Base-by-base conservation (phyloP, 2,329 filamentous ascomycete genomes). In the Aspergillus brasiliensis region DNA sequence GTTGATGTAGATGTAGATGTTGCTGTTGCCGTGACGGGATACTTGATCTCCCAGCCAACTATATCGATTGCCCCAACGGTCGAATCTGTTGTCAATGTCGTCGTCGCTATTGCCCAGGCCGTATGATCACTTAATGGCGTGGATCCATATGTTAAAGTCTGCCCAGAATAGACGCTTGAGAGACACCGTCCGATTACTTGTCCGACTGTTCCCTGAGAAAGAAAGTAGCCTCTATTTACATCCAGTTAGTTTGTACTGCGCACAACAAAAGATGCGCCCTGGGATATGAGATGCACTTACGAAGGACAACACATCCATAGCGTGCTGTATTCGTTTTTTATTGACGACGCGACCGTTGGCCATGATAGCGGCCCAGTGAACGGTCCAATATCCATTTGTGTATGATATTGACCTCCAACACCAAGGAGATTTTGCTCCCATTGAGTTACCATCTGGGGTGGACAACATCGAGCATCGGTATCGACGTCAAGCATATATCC, bases 401-500 rank as follows among this genome's bases (percentile, higher is more conserved):
- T 60, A 5, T 51, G 53, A 23, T 53, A n/a, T 31, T n/a, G 3
- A 19, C 40, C 48, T 47, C 57, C 51, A 6, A 5, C 21, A 3
- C 51, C 57, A 3, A 59, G 28, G 1, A 28, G 31, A 5, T 11
- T n/a, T 51, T 59, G 57, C 40, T 59, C 57, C 57, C 57, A 55
- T 44, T 44, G 46, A 5, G 51, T 59, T 15, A 51, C 53, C 19
- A 59, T 42, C 21, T 51, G 49, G 19, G 57, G 51, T 2, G 57
- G 47, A 17, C 21, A 54, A 17, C 58, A 57, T 5, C 28, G 38
- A 25, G 56, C 53, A 13, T 57, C n/a, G 11, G 27, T 28, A 17
- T 60, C 31, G 17, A 60, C 34, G n/a, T 57, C 58, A 8, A 60
- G 38, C n/a, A 54, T 47, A 31, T 60, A 60, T 17, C 58, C 48